A percentile compares a stretch with the other conserved stretches of the same genome.
Evolutionary conservation across 176 grass and related monocot genomes (phyloP).

Genomic region (Oryza meyeriana): DNA sequence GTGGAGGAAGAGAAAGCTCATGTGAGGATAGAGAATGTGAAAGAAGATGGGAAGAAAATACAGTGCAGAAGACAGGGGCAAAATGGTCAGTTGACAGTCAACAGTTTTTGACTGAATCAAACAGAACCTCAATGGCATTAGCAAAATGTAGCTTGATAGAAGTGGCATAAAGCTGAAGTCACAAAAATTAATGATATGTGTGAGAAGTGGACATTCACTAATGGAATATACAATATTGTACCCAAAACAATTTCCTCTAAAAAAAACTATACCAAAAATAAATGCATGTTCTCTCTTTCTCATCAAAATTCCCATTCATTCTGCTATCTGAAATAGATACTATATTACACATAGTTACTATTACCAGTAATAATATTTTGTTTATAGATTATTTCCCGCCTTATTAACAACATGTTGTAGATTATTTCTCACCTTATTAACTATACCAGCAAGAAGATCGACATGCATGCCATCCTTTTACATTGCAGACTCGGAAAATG

Average conservation of each 20-base stretch:
- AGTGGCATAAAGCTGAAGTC: not conserved
- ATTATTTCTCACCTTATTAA: not conserved
- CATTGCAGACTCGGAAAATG: constrained; percentile 58
- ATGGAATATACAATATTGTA: not conserved
- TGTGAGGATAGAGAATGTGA: not conserved
- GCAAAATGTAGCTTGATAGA: not conserved
- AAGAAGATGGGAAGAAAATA: not conserved
- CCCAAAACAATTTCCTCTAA: not conserved
- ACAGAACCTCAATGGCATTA: not conserved
- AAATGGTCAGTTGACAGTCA: not conserved
- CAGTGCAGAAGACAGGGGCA: not conserved
- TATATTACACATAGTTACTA: not conserved
- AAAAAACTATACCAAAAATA: too few species aligned
- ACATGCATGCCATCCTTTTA: not conserved
- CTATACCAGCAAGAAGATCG: not conserved
- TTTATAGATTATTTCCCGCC: not conserved
- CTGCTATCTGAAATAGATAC: not conserved
- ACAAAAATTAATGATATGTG: not conserved
- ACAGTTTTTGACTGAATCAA: not conserved
- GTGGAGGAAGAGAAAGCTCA: not conserved
- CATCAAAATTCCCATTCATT: not conserved
- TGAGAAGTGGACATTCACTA: not conserved
- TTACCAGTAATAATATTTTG: not conserved
- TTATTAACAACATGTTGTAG: not conserved
- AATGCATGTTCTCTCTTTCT: too few species aligned